Percentiles rank a stretch among this genome's conserved stretches.
Evolutionary conservation across 495 filamentous ascomycete genomes (phyloP).

Genomic region (Aspergillus ostianus): DNA sequence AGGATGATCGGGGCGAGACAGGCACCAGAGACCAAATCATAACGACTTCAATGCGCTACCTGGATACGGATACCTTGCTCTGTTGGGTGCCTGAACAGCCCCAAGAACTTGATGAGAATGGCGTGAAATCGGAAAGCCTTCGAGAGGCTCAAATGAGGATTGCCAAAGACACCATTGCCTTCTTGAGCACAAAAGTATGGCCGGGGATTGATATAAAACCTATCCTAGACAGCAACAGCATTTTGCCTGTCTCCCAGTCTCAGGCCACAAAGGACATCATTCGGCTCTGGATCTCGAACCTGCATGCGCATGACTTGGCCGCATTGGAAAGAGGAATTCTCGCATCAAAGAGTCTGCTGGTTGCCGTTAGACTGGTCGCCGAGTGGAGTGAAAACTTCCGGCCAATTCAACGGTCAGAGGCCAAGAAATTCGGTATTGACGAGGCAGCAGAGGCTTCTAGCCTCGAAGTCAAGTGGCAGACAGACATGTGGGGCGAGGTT

Average conservation of each 20-base stretch:
- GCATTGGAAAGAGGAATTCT: slow-evolving; percentile 80
- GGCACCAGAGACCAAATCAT: slow-evolving; percentile 58
- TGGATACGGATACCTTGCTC: slow-evolving; percentile 90
- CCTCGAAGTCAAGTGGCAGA: slow-evolving; percentile 90
- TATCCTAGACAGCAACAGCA: slow-evolving; percentile 68
- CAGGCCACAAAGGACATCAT: slow-evolving; percentile 72
- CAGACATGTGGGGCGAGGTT: slow-evolving; percentile 87
- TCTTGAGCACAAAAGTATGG: slow-evolving; percentile 75
- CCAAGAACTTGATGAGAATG: slow-evolving; percentile 32
- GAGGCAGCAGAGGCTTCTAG: slow-evolving; percentile 75
- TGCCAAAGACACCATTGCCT: slow-evolving; percentile 65
- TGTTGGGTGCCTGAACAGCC: slow-evolving; percentile 77
- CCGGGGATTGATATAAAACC: slow-evolving; percentile 75
- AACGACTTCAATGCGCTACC: slow-evolving; percentile 71
- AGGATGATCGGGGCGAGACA: slow-evolving; percentile 52
- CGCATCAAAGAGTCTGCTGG: slow-evolving; percentile 81
- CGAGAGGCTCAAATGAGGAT: slow-evolving; percentile 68
- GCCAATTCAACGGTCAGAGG: slow-evolving; percentile 32
- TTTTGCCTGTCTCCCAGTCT: slow-evolving; percentile 69
- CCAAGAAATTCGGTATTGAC: slow-evolving; percentile 48
- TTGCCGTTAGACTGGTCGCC: slow-evolving; percentile 70
- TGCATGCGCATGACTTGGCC: slow-evolving; percentile 76
- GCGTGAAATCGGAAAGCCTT: slow-evolving; percentile 50
- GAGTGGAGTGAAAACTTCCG: slow-evolving; percentile 84
- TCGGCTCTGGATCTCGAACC: slow-evolving; percentile 69